These are phyloP conservation scores for Albizia julibrissin DNA, from an alignment of 306 rosid genomes.

Conservation along the genomic window DNA sequence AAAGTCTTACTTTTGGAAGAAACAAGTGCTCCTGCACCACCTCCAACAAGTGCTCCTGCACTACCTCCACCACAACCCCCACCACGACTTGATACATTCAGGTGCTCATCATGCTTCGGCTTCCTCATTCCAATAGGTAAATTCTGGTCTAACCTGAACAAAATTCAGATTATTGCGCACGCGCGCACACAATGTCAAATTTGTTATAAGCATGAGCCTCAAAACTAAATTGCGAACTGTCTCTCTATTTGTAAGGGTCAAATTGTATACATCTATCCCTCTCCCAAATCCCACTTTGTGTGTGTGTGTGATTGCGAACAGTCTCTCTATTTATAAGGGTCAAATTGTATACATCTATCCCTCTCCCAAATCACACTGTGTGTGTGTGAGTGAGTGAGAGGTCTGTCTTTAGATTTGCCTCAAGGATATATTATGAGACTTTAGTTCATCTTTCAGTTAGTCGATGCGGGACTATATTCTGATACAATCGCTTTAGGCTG, in stretches of 20 bases:
- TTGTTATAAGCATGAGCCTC: neutral
- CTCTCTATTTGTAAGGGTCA: neutral
- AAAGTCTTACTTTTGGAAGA: constrained; percentile 48
- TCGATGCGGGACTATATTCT: neutral
- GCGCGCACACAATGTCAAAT: neutral
- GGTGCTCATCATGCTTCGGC: constrained; percentile 72
- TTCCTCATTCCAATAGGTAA: constrained; percentile 66
- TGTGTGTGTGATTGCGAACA: no score
- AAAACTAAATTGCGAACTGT: no score
- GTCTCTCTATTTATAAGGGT: no score
- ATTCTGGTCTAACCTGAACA: neutral
- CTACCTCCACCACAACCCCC: no score
- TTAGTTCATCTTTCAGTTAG: no score
- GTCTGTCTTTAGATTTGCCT: no score
- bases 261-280: no score
- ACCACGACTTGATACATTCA: constrained; percentile 10
- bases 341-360: no score
- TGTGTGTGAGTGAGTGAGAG: no score
- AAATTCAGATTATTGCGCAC: neutral
- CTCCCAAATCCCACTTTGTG: neutral
- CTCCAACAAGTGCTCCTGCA: neutral
- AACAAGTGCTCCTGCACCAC: neutral
- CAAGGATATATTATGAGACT: no score
- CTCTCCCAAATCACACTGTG: neutral
- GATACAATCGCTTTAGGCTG: neutral